These are phyloP conservation scores for Agarophyton chilense DNA, from an alignment of 23 red algal species.

Conservation along the genomic window DNA sequence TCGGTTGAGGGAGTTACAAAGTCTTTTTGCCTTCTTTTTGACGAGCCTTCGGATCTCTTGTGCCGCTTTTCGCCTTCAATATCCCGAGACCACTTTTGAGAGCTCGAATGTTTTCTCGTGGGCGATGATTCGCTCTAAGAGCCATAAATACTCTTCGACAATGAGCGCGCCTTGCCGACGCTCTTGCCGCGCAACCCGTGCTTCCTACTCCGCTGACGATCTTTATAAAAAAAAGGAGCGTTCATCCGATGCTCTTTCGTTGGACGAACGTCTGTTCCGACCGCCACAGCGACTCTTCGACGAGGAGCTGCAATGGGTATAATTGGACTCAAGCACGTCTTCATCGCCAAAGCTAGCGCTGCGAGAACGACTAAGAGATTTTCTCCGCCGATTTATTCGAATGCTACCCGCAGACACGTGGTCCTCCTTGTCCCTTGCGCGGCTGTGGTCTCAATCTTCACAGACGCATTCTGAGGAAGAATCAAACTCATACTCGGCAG, in stretches of 20 bases:
- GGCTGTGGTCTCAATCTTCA: constrained; percentile 9
- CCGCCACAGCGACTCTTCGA: background rate
- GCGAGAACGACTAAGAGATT: constrained; percentile 4
- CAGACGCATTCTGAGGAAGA: constrained; percentile 43
- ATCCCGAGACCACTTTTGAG: background rate
- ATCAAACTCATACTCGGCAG: background rate
- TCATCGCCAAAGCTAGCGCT: background rate
- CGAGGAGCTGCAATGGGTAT: background rate
- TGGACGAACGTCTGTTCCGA: background rate
- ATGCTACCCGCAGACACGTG: background rate
- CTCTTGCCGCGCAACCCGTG: constrained; percentile 2
- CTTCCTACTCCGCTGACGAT: background rate
- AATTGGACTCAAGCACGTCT: constrained; percentile 5
- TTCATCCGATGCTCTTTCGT: background rate
- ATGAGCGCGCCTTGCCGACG: constrained; percentile 15
- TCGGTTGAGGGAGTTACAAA: background rate
- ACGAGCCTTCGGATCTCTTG: constrained; percentile 22
- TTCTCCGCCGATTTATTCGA: background rate
- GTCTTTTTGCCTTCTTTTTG: background rate
- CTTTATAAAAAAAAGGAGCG: background rate
- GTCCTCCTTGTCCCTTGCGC: background rate
- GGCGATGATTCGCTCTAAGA: constrained; percentile 20
- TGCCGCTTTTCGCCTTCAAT: constrained; percentile 17
- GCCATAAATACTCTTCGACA: constrained; percentile 26
- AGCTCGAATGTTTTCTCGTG: background rate